Evolutionary conservation across 2,329 filamentous ascomycete species (phyloP).

Genomic region (Penicillium fuscoglaucum): DNA sequence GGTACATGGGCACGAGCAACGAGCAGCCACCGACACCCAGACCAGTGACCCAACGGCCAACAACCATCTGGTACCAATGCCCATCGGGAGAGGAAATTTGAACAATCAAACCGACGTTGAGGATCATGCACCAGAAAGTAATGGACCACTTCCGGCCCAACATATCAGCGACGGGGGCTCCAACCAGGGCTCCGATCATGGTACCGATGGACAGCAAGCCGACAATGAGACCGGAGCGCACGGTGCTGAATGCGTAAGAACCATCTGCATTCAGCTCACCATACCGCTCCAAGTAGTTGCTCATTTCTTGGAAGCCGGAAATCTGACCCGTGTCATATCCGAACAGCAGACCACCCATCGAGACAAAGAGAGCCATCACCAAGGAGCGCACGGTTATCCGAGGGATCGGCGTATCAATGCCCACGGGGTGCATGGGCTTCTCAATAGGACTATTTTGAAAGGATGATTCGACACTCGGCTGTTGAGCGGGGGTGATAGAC

Average conservation of each 20-base stretch:
- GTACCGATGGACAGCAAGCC: constrained; percentile 47
- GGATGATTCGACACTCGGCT: constrained; percentile 30
- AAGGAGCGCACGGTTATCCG: constrained; percentile 40
- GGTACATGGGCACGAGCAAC: constrained; percentile 49
- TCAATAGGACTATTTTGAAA: constrained; percentile 18
- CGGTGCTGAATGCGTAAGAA: constrained; percentile 40
- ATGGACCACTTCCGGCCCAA: constrained; percentile 48
- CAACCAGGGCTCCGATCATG: constrained; percentile 43
- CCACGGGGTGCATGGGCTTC: constrained; percentile 24
- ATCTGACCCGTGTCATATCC: constrained; percentile 50
- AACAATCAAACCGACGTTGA: constrained; percentile 45
- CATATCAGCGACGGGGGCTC: constrained; percentile 44
- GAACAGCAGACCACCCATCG: constrained; percentile 50
- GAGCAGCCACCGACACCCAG: constrained; percentile 48
- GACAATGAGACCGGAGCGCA: constrained; percentile 46
- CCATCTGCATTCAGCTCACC: constrained; percentile 36
- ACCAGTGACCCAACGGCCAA: constrained; percentile 48
- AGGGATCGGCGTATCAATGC: constrained; percentile 35
- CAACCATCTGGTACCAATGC: constrained; percentile 45
- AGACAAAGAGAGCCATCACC: constrained; percentile 47
- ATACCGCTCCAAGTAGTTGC: constrained; percentile 43
- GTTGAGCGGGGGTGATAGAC: constrained; percentile 31
- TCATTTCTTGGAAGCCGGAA: constrained; percentile 46
- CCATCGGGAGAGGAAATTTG: constrained; percentile 43
- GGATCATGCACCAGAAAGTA: constrained; percentile 42